Conservation (phyloP, 1,139 yeast genomes). For the Yamadazyma mexicana region DNA sequence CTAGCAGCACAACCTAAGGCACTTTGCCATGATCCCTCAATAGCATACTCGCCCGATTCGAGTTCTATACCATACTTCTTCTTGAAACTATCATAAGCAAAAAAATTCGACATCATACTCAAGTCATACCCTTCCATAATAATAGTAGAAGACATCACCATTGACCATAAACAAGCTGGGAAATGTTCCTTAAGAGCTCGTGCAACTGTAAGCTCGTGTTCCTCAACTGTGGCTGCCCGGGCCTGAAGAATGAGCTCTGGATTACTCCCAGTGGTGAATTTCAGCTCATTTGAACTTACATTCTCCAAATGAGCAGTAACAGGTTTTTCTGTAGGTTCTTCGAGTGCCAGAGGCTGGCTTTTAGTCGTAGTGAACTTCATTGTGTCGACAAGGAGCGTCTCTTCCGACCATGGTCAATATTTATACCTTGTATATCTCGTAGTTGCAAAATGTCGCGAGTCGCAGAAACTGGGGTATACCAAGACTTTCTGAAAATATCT, state of each 20-base stretch:
- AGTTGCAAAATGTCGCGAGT: constrained; percentile 1
- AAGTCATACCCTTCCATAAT: constrained; percentile 53
- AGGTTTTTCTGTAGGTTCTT: constrained; percentile 2
- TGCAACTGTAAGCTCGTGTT: constrained; percentile 17
- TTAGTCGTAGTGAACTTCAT: not conserved
- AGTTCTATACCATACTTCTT: constrained; percentile 35
- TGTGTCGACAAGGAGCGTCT: too few species aligned
- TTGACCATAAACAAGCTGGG: constrained; percentile 47
- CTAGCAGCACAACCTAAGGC: constrained; percentile 36
- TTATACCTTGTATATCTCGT: too few species aligned
- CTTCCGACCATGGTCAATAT: too few species aligned
- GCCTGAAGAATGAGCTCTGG: constrained; percentile 13
- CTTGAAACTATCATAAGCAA: constrained; percentile 41
- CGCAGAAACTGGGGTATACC: not conserved
- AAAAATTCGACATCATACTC: constrained; percentile 37
- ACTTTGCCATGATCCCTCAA: constrained; percentile 47
- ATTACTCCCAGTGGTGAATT: constrained; percentile 2
- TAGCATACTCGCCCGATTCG: constrained; percentile 29
- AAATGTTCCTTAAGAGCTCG: constrained; percentile 20
- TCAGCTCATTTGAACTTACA: constrained; percentile 5
- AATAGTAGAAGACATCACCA: constrained; percentile 39
- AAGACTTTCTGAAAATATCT: too few species aligned
- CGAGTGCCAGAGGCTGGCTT: not conserved
- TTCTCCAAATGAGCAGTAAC: constrained; percentile 7
- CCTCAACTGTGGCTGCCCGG: constrained; percentile 18